Conservation (phyloP, 1,139 yeast species). For the Neolecta irregularis region DNA sequence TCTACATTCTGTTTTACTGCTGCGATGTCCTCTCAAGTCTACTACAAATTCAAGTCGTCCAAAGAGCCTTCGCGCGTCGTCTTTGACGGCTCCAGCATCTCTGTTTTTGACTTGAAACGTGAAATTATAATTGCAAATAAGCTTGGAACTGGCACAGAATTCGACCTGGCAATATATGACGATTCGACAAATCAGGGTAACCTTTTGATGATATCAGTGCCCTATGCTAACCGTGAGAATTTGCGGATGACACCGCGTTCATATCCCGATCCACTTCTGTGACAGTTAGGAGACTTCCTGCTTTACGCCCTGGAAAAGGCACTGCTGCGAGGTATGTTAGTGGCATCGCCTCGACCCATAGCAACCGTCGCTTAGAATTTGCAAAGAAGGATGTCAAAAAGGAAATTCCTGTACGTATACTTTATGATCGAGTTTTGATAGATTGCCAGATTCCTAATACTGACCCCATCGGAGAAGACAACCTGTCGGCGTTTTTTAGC, state of each 20-base stretch:
- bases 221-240: slow-evolving; percentile 29
- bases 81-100: slow-evolving; percentile 78
- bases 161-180: slow-evolving; percentile 58
- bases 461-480: slow-evolving; percentile 20
- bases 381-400: slow-evolving; percentile 14
- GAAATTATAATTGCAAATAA: slow-evolving; percentile 75
- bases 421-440: too few relatives aligned
- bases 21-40: slow-evolving; percentile 74
- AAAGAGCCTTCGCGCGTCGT: slow-evolving; percentile 62
- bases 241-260: slow-evolving; percentile 67
- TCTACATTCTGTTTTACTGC: too few relatives aligned
- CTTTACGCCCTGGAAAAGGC: slow-evolving; percentile 42
- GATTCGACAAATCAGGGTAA: slow-evolving; percentile 53
- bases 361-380: slow-evolving; percentile 3
- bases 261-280: slow-evolving; percentile 80
- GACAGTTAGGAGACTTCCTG: slow-evolving; percentile 66
- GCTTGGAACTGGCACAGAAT: slow-evolving; percentile 70
- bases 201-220: slow-evolving; percentile 4
- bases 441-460: too few relatives aligned
- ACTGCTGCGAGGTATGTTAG: slow-evolving; percentile 55
- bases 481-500: slow-evolving; percentile 74
- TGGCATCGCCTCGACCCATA: slow-evolving; percentile 34
- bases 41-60: slow-evolving; percentile 76
- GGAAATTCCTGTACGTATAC: slow-evolving; percentile 18
- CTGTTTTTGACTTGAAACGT: slow-evolving; percentile 83